These are phyloP conservation scores for Metschnikowia similis DNA, from an alignment of 805 yeast species.

Conservation along the genomic window DNA sequence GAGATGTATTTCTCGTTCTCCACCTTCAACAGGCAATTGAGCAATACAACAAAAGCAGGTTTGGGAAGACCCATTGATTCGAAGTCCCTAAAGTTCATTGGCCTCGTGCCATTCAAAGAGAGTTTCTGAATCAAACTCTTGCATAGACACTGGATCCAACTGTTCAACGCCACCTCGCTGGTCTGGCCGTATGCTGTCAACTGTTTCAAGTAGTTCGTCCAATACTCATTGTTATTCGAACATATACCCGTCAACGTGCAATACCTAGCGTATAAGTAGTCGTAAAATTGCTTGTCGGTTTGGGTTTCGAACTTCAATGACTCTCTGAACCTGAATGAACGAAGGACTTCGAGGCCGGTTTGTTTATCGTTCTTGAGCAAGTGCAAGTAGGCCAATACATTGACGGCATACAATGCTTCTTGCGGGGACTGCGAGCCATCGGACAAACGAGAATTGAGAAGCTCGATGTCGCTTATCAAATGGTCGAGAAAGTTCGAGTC, in stretches of 20 bases:
- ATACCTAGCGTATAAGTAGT: slow-evolving; percentile 31
- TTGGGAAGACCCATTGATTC: slow-evolving; percentile 18
- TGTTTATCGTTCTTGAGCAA: slow-evolving; percentile 23
- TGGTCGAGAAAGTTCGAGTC: neutral
- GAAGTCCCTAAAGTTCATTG: slow-evolving; percentile 17
- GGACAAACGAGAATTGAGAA: slow-evolving; percentile 25
- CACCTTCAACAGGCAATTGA: slow-evolving; percentile 25
- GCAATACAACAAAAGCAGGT: slow-evolving; percentile 22
- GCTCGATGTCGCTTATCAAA: slow-evolving; percentile 24
- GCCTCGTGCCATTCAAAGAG: slow-evolving; percentile 16
- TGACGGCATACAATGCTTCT: slow-evolving; percentile 31
- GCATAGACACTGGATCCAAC: slow-evolving; percentile 32
- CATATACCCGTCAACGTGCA: slow-evolving; percentile 29
- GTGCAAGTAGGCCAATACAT: slow-evolving; percentile 33
- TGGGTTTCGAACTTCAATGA: slow-evolving; percentile 2
- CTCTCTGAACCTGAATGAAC: slow-evolving; percentile 8
- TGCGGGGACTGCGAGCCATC: slow-evolving; percentile 20
- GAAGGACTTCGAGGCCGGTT: slow-evolving; percentile 17
- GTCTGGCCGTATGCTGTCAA: slow-evolving; percentile 17
- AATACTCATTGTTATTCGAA: slow-evolving; percentile 23
- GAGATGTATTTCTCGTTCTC: slow-evolving; percentile 16
- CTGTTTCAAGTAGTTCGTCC: slow-evolving; percentile 22
- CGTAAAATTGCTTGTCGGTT: slow-evolving; percentile 21
- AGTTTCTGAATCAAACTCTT: slow-evolving; percentile 17
- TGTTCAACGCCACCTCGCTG: slow-evolving; percentile 31